These are phyloP conservation scores for Xylaria bambusicola DNA, from an alignment of 495 filamentous ascomycete genomes.

Conservation along the genomic window DNA sequence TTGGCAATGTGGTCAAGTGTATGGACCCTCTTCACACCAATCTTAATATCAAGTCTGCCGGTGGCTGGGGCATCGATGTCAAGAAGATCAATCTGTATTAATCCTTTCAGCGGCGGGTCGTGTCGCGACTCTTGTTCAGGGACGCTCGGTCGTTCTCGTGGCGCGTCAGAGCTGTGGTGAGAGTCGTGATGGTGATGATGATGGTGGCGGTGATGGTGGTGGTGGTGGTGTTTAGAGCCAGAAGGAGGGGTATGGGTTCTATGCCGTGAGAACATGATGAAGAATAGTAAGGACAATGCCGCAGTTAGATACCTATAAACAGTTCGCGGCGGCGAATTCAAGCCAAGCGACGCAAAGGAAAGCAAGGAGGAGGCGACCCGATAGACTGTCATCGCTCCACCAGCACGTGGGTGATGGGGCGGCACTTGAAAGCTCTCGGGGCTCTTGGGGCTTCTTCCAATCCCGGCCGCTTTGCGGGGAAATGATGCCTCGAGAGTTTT, in stretches of 20 bases:
- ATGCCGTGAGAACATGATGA: background rate
- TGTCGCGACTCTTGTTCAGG: background rate
- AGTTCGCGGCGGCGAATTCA: too few species aligned
- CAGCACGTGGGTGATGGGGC: background rate
- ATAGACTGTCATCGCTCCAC: too few species aligned
- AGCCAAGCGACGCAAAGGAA: too few species aligned
- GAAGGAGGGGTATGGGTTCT: background rate
- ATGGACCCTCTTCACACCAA: constrained; percentile 11
- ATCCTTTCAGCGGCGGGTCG: background rate
- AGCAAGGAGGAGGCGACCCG: too few species aligned
- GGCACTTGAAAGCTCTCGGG: background rate
- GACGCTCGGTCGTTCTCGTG: background rate
- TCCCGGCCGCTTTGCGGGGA: background rate
- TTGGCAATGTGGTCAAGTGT: constrained; percentile 3
- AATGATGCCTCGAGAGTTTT: too few species aligned
- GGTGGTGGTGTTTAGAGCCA: background rate
- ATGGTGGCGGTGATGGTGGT: background rate
- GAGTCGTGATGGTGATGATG: background rate
- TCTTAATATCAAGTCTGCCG: constrained; percentile 7
- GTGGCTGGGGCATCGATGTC: constrained; percentile 21
- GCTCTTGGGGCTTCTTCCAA: background rate
- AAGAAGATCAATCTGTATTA: constrained; percentile 21
- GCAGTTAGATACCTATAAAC: too few species aligned
- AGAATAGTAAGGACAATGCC: too few species aligned
- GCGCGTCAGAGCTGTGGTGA: background rate